Conservation (phyloP, 2,329 filamentous ascomycete species). For the Penicillium sp. region DNA sequence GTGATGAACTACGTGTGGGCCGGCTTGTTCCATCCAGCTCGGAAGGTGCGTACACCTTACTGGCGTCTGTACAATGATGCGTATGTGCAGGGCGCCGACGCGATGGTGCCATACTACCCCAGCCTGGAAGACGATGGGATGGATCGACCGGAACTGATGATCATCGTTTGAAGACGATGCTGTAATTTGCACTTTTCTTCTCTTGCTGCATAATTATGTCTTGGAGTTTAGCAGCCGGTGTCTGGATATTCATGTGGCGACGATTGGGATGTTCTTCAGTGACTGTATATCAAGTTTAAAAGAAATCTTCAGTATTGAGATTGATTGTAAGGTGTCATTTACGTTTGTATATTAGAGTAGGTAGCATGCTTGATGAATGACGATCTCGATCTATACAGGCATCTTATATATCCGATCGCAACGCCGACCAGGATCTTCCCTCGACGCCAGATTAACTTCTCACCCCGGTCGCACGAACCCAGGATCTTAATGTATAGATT, state of each 20-base stretch:
- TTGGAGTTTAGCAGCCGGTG: conserved; percentile 19
- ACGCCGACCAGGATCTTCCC: no score
- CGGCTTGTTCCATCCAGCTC: conserved; percentile 89
- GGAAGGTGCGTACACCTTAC: conserved; percentile 90
- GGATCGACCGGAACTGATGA: conserved; percentile 72
- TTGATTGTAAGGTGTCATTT: background rate
- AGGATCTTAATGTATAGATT: no score
- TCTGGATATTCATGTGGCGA: conserved; percentile 16
- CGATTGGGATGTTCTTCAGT: conserved; percentile 22
- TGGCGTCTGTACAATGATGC: conserved; percentile 97
- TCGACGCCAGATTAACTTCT: no score
- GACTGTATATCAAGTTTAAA: conserved; percentile 22
- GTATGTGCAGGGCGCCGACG: conserved; percentile 87
- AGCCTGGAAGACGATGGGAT: conserved; percentile 74
- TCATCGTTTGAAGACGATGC: conserved; percentile 59
- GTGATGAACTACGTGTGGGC: conserved; percentile 99
- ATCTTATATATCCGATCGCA: no score
- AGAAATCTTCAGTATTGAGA: no score
- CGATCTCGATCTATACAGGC: no score
- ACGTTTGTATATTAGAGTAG: no score
- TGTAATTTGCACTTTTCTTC: conserved; percentile 12
- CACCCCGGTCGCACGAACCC: no score
- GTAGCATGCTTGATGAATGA: no score
- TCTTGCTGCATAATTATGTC: conserved; percentile 19
- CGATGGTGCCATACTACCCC: conserved; percentile 95